Base-by-base conservation (phyloP, 805 yeast genomes). In the Cyberlindnera veronae region DNA sequence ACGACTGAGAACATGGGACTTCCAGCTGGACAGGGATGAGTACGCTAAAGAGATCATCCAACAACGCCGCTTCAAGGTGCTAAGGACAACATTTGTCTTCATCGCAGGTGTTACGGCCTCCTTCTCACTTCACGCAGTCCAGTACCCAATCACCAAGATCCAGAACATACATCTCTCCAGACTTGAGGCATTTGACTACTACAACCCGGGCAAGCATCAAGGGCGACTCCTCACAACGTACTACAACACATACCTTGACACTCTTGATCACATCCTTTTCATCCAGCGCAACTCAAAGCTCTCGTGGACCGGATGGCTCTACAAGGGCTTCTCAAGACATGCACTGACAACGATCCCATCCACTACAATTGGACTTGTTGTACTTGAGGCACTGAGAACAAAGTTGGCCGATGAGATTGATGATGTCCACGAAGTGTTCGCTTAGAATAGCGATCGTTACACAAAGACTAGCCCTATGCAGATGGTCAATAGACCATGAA, bases 31-130 rank as follows among this genome's bases (percentile, higher is more conserved):
- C 32, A 49, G 42, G 49, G 50, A 48, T 44, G 51, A 42, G 42
- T 51, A 39, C 36, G 49, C 34, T 37, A 44, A 60, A 50, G 49
- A 46, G 40, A 49, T 47, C 6, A 55, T 60, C 30, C 53, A 59
- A 20, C 51, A 57, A 18, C 50, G 50, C 22, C 51, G 53, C 32
- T 59, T 57, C 38, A 74, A 71, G 43, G 66, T 78, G n/a, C 55
- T 86, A 29, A 78, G 76, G 50, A 81, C 90, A 2, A 59, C 81
- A 1, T 85, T 83, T 57, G 76, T 88, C 4, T 70, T 91, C 21
- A 52, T 83, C 7, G 96, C 95, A 0, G 98, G 98, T 15, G 87
- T 93, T 9, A 69, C 84, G 6, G 96, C 97, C 1, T 91, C 96
- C 0, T 67, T 81, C 15, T 69, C 87, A 0, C 66, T 90, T 16